Evolutionary conservation across 768 basidiomycete species (phyloP), one percentile per base, ranked within the genome.

Genomic region (Coprinopsis strossmayeri): DNA sequence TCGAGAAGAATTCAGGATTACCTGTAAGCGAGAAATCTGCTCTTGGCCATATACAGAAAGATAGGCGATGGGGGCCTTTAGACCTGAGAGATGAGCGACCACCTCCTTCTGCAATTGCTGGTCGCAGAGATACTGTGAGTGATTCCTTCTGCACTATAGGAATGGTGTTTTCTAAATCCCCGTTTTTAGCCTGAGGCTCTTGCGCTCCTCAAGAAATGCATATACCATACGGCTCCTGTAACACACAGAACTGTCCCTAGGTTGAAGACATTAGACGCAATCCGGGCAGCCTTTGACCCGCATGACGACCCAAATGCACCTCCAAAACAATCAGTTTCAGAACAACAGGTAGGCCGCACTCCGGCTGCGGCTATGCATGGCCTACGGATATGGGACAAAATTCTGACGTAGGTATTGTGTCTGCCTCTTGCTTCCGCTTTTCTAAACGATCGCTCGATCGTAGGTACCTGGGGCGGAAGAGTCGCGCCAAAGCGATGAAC

Each of bases 91-190:
- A 76, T 3, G 89, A 92, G 65, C 65, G 61, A 2, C 87, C 87
- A 0, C 86, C 88, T 7, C 76, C 84, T 2, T 79, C 74, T 30
- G 82, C 84, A 2, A 86, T 91, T 47, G 85, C 82, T 5, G 79
- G 74, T 10, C 69, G 87, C 34, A 67, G 77, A 37, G 86, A 91
- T 55, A 87, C 84, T 25, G 82, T 76, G 47, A 46, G 76, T 55
- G 12, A 25, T 7, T 3, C 10, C 13, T 32, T 15, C 30, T 32
- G 7, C 30, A 32, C 30, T 7, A n/a, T n/a, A n/a, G n/a, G n/a
- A n/a, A 32, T 15, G 30, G 7, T 32, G 15, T 32, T 15, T 15
- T 15, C 7, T 15, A 7, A 32, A 32, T 32, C 15, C 7, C 48
- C 44, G 15, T 13, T 24, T 48, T 23, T 34, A 82, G 81, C 66